Evolutionary conservation across 148 eudicot genomes (phyloP).

Genomic region (Hydrangea macrophylla): DNA sequence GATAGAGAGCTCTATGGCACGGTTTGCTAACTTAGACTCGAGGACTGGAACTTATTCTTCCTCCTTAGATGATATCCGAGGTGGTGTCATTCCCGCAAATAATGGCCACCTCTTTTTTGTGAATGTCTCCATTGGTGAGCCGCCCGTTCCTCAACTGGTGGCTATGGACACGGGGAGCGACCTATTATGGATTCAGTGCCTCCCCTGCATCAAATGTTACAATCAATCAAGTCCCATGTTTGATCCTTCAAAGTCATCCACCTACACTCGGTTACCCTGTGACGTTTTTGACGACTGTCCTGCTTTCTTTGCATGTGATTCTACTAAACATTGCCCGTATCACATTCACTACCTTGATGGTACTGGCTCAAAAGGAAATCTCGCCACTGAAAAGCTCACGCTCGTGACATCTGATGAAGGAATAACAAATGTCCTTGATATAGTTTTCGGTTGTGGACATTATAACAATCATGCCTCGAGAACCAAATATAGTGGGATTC

Average conservation of each 20-base stretch:
- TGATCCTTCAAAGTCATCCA: conserved; percentile 11
- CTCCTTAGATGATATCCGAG: not conserved
- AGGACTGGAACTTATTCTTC: not conserved
- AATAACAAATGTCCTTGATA: not conserved
- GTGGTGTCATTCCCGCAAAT: not conserved
- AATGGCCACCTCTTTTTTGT: not conserved
- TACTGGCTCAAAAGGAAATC: conserved; percentile 2
- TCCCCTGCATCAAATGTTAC: conserved; percentile 2
- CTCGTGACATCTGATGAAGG: conserved; percentile 17
- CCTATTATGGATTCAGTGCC: conserved; percentile 19
- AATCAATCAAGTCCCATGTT: not conserved
- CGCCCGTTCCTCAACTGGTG: conserved; percentile 11
- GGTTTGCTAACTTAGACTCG: not conserved
- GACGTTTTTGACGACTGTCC: not conserved
- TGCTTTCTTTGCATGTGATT: not conserved
- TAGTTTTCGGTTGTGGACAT: conserved; percentile 28
- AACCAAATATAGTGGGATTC: conserved; percentile 3
- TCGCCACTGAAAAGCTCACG: conserved; percentile 24
- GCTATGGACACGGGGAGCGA: conserved; percentile 17
- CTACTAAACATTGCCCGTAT: not conserved
- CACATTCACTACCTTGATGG: not conserved
- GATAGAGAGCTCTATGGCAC: not conserved
- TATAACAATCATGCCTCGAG: not conserved
- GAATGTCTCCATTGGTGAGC: conserved; percentile 20
- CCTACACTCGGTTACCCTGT: not conserved